Evolutionary conservation across 805 yeast species (phyloP), one percentile per base, ranked within the genome.

Genomic region (Candida coquimbonensis): DNA sequence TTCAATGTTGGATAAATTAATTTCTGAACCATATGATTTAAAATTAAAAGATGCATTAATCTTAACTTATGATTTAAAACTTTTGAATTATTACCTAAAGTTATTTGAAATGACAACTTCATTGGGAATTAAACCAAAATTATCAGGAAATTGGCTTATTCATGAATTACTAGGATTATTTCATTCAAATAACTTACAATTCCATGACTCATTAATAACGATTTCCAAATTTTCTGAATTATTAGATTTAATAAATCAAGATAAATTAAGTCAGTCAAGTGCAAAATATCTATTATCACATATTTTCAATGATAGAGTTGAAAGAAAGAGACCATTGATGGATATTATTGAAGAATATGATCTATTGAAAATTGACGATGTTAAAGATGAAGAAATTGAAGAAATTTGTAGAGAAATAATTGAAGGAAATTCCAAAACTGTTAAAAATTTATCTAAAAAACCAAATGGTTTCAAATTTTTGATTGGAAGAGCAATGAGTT

Each of bases 401-500:
- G 50, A 54, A 1, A 58, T 70, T 4, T 64, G 69, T 32, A 54
- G 62, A 9, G 65, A 65, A 24, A 72, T 78, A 38, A 39, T 67
- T 69, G 9, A 59, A 49, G 25, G 70, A 59, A 16, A 62, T 75
- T 70, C 69, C 0, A 77, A 75, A 16, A 75, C 83, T 16, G 86
- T 85, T 3, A 64, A 68, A 17, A 77, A 76, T 42, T 72, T 88
- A 26, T 60, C 60, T 3, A 80, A 81, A 45, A 78, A 77, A 51
- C 64, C 66, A 37, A 77, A 75, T 33, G 78, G 89, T 12, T 55
- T 91, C n/a, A 86, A 88, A 55, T 87, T 70, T 56, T 68, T 93
- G 46, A 74, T 93, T 4, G 98, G 97, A 1, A 78, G 77, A 58
- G 95, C 88, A 17, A 87, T 93, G 96, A 78, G 80, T 55, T 67